Conservation (phyloP, 2,329 filamentous ascomycete species). For the Botrytis hyacinthi region DNA sequence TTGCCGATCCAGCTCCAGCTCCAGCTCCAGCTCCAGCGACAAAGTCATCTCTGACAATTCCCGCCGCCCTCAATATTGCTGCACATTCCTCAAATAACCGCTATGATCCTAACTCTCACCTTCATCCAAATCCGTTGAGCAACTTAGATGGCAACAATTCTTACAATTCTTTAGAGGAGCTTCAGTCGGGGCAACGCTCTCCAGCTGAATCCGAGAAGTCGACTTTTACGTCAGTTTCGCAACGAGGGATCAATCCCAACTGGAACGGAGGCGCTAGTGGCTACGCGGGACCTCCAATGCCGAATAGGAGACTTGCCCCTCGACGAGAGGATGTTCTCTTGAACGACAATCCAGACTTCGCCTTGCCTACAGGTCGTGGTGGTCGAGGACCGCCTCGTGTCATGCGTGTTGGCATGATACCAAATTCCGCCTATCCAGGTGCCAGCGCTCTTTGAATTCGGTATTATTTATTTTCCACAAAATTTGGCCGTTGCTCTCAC, state of each 20-base stretch:
- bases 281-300: constrained; percentile 39
- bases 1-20: constrained; percentile 51
- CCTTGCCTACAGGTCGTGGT: constrained; percentile 52
- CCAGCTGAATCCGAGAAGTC: constrained; percentile 76
- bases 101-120: constrained; percentile 28
- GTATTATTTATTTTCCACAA: constrained; percentile 9
- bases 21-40: constrained; percentile 23
- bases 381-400: constrained; percentile 28
- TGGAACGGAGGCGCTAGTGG: constrained; percentile 57
- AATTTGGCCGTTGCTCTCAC: constrained; percentile 26
- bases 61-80: constrained; percentile 38
- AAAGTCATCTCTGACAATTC: constrained; percentile 30
- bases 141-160: constrained; percentile 42
- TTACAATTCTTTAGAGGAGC: constrained; percentile 62
- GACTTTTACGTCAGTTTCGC: constrained; percentile 86
- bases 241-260: constrained; percentile 82
- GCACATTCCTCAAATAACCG: constrained; percentile 28
- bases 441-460: constrained; percentile 25
- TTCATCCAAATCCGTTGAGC: constrained; percentile 33
- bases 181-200: constrained; percentile 62
- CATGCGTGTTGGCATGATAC: constrained; percentile 44
- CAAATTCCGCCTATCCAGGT: constrained; percentile 53
- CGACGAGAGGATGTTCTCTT: constrained; percentile 71
- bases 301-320: constrained; percentile 30
- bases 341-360: constrained; percentile 82